Conservation (phyloP, 2,329 filamentous ascomycete genomes). For the Cryphonectria parasitica region DNA sequence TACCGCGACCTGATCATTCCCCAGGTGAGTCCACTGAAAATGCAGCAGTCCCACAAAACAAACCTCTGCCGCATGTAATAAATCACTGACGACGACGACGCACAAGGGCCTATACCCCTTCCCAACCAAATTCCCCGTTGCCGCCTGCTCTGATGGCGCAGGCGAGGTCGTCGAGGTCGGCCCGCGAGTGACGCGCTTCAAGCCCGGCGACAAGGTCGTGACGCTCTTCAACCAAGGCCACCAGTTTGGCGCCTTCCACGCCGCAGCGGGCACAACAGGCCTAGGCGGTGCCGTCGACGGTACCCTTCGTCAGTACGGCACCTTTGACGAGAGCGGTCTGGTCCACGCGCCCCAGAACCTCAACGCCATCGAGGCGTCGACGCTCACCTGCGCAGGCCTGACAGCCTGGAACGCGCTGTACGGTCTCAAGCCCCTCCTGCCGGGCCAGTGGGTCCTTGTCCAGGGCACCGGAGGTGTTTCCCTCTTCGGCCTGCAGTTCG, state of each 20-base stretch:
- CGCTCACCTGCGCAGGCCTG: conserved; percentile 62
- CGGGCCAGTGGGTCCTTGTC: conserved; percentile 64
- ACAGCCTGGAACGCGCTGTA: conserved; percentile 71
- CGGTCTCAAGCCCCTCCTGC: conserved; percentile 55
- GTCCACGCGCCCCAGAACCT: conserved; percentile 64
- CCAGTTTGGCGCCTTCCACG: conserved; percentile 48
- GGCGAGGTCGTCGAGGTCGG: conserved; percentile 58
- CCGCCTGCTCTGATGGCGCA: conserved; percentile 58
- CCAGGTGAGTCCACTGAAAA: conserved; percentile 32
- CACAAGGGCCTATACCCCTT: conserved; percentile 51
- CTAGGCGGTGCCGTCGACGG: conserved; percentile 73
- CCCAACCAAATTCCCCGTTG: conserved; percentile 45
- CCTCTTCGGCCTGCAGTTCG: conserved; percentile 64
- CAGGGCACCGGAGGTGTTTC: conserved; percentile 74
- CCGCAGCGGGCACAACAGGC: conserved; percentile 50
- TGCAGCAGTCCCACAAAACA: background rate
- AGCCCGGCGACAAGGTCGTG: conserved; percentile 56
- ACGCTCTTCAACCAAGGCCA: conserved; percentile 67
- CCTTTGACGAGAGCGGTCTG: conserved; percentile 70
- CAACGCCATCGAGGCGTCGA: conserved; percentile 56
- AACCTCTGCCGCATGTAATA: background rate
- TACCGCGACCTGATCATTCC: conserved; percentile 59
- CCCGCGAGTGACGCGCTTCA: conserved; percentile 51
- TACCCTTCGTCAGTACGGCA: conserved; percentile 67
- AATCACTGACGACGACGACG: background rate